Evolutionary conservation across 768 basidiomycete species (phyloP), one percentile per base, ranked within the genome.

Genomic region (Paxillus rubicundulus): DNA sequence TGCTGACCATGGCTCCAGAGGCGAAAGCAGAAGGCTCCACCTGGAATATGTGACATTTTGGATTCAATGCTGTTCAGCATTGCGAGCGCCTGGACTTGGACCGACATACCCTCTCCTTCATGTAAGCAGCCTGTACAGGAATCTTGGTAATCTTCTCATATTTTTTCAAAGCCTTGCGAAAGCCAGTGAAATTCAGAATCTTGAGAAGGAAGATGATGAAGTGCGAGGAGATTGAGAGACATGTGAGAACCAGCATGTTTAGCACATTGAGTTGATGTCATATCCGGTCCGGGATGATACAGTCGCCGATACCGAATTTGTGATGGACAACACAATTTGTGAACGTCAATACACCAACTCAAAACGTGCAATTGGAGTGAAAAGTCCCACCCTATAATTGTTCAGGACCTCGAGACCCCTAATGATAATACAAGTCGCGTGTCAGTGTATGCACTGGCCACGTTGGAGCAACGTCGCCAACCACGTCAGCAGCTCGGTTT

Each of bases 131-230:
- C 64, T 89, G 82, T 18, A 82, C 85, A 12, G 80, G 76, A 32
- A 89, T 86, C 67, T 78, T 83, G 13, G 92, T 87, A 4, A 79
- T 71, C 65, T 91, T 94, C 62, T 87, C 88, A 56, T 90, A 93
- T 66, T 92, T 93, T 71, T 88, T 92, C 51, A 93, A 65, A 0
- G 85, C 85, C 65, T 93, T 93, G 24, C 89, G 77, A 66, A 97
- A 93, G 1, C 96, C 97, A 1, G 91, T 89, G 9, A 93, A 69
- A 67, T 99, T 98, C 37, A 98, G 70, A 41, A 88, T 82, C 86
- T 92, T 56, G 9, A 20, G 27, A 41, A n/a, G 36, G 13, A 21
- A 21, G 20, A 10, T 14, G 49, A 49, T 16, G 7, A 28, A n/a
- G 14, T 24, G 14, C 4, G 17, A 20, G 7, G 18, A 42, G 18